phyloP scores from a whole-genome alignment of 2,329 filamentous ascomycete genomes.

The Cladosporium sp. region DNA sequence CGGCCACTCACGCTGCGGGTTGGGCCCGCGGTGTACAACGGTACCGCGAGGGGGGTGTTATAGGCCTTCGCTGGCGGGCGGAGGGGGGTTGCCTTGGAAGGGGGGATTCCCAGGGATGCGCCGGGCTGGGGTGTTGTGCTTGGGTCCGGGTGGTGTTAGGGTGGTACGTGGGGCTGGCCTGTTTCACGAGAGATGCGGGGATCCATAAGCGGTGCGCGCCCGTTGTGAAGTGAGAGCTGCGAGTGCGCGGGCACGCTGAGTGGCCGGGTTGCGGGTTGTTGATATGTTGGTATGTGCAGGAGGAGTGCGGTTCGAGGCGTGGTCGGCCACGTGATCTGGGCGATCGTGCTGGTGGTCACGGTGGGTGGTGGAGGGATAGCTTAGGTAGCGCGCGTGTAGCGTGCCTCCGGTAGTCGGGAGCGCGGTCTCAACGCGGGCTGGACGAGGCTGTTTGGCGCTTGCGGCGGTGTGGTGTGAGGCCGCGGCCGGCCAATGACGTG shows the following conservation, averaged over 20 bases:
- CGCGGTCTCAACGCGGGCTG: not conserved
- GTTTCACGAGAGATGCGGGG: conserved; percentile 2
- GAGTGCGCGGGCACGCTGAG: not conserved
- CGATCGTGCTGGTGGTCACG: not conserved
- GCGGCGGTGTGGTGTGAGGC: not conserved
- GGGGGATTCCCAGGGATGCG: no score
- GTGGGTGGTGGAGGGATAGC: not conserved
- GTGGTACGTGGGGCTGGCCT: conserved; percentile 8
- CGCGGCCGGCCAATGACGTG: not conserved
- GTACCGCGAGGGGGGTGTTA: conserved; percentile 4
- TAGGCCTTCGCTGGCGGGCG: not conserved
- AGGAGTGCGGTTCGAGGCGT: not conserved
- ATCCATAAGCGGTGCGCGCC: conserved; percentile 7
- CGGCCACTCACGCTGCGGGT: conserved; percentile 6
- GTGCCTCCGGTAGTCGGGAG: not conserved
- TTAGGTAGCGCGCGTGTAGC: not conserved
- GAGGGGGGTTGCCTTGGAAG: not conserved
- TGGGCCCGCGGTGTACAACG: not conserved
- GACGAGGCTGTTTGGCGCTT: not conserved
- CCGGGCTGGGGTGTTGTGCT: no score
- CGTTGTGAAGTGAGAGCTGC: not conserved
- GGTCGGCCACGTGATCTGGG: not conserved
- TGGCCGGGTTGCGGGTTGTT: not conserved
- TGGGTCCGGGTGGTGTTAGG: conserved; percentile 1
- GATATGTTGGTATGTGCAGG: not conserved